These are phyloP conservation scores for Tieghemiomyces parasiticus DNA, from an alignment of 192 early-diverging fungal genomes.

Conservation along the genomic window DNA sequence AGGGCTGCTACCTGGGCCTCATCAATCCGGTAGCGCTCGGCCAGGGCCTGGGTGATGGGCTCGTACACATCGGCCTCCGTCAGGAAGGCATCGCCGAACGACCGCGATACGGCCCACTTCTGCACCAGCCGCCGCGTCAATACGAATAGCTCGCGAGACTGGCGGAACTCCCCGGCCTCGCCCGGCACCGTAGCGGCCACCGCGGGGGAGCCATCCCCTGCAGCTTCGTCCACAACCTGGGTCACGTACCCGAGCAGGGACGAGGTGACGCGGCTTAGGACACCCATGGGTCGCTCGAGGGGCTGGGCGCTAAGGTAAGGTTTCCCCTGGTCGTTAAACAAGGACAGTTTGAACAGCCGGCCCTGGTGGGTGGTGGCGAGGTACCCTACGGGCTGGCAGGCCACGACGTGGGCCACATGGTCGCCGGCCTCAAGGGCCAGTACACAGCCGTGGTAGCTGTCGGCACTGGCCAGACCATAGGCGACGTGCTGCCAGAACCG, in stretches of 20 bases:
- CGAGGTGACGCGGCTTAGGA: constrained; percentile 24
- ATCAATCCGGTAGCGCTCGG: constrained; percentile 4
- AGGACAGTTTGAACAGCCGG: constrained; percentile 17
- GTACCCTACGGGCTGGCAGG: constrained; percentile 14
- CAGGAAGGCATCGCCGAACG: constrained; percentile 15
- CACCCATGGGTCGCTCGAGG: constrained; percentile 13
- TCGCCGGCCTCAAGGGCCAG: constrained; percentile 14
- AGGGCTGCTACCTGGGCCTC: constrained; percentile 9
- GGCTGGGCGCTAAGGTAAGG: constrained; percentile 13
- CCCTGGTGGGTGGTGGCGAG: constrained; percentile 20
- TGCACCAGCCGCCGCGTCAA: constrained; percentile 21
- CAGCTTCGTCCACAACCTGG: constrained; percentile 4
- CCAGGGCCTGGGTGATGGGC: constrained; percentile 5
- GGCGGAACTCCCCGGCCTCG: constrained; percentile 21
- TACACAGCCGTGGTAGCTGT: constrained; percentile 11
- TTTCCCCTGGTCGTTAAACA: constrained; percentile 13
- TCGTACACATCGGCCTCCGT: constrained; percentile 15
- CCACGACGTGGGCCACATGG: constrained; percentile 14
- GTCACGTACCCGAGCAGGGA: constrained; percentile 18
- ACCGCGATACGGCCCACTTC: constrained; percentile 25
- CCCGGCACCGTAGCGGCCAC: constrained; percentile 19
- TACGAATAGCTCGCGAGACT: constrained; percentile 24
- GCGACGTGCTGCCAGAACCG: constrained; percentile 30
- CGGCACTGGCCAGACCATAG: constrained; percentile 25
- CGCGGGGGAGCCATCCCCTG: constrained; percentile 11